phyloP scores from a whole-genome alignment of 805 yeast species.

The Yarrowia keelungensis region DNA sequence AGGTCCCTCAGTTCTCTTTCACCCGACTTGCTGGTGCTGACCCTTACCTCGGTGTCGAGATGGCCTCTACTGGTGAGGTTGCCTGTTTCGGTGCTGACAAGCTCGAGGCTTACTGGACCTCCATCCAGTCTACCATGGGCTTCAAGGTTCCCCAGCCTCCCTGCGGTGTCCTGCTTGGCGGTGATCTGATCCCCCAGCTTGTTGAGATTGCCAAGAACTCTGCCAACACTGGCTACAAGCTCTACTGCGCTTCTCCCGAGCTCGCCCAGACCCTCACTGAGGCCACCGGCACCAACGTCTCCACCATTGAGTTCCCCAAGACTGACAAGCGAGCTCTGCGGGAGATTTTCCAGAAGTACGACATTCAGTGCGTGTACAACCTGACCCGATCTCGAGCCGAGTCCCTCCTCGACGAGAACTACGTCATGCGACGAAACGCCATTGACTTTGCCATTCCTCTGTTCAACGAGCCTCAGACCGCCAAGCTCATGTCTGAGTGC shows the following conservation, averaged over 20 bases:
- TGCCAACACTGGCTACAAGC: constrained; percentile 78
- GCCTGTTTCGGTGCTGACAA: constrained; percentile 92
- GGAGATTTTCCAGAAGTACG: constrained; percentile 87
- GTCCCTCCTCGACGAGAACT: constrained; percentile 82
- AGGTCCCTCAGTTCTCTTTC: constrained; percentile 98
- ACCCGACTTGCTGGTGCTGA: constrained; percentile 99
- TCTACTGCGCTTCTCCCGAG: constrained; percentile 74
- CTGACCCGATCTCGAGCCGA: constrained; percentile 92
- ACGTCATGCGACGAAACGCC: constrained; percentile 98
- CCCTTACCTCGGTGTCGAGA: constrained; percentile 98
- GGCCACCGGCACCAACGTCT: constrained; percentile 55
- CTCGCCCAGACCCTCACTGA: constrained; percentile 73
- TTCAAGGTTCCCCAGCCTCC: constrained; percentile 94
- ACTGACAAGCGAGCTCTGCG: constrained; percentile 91
- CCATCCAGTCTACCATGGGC: constrained; percentile 96
- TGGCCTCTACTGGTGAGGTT: constrained; percentile 99
- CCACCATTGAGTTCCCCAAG: constrained; percentile 87
- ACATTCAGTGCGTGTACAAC: constrained; percentile 88
- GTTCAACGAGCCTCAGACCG: constrained; percentile 96
- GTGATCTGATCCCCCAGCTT: constrained; percentile 77
- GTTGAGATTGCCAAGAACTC: constrained; percentile 76
- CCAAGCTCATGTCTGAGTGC: constrained; percentile 78
- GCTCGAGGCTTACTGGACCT: constrained; percentile 95
- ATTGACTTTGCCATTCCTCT: constrained; percentile 96
- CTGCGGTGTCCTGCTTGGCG: constrained; percentile 89